These are phyloP conservation scores for Xanthoparmelia taractica DNA, from an alignment of 495 filamentous ascomycete genomes.

Conservation along the genomic window DNA sequence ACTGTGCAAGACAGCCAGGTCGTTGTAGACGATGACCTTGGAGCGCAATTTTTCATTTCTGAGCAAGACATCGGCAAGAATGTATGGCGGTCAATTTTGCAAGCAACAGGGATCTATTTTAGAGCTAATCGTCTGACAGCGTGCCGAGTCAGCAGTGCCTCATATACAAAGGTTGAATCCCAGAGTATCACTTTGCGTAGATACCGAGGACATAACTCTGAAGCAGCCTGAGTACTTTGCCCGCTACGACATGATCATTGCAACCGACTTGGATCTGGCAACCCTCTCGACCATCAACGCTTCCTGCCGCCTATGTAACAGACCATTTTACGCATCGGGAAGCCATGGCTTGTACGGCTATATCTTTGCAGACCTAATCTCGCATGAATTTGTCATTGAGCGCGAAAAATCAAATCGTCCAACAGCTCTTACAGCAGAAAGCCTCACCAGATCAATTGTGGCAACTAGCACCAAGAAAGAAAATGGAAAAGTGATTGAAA, in stretches of 20 bases:
- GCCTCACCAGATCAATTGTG: conserved; percentile 67
- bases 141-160: conserved; percentile 73
- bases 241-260: conserved; percentile 78
- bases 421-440: conserved; percentile 58
- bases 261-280: conserved; percentile 73
- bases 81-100: conserved; percentile 36
- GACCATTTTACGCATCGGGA: conserved; percentile 81
- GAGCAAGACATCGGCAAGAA: conserved; percentile 69
- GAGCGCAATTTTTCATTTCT: conserved; percentile 80
- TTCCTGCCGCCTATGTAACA: conserved; percentile 62
- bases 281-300: conserved; percentile 73
- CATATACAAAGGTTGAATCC: conserved; percentile 82
- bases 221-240: conserved; percentile 66
- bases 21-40: conserved; percentile 74
- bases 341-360: conserved; percentile 90
- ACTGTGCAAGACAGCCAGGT: conserved; percentile 77
- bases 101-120: not conserved
- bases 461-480: conserved; percentile 65
- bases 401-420: conserved; percentile 68
- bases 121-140: conserved; percentile 36
- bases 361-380: conserved; percentile 85
- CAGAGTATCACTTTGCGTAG: conserved; percentile 67
- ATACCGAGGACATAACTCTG: conserved; percentile 51
- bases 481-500: conserved; percentile 65
- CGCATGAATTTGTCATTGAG: conserved; percentile 81